Conservation (phyloP, 1,284 basidiomycete species). For the Schizopora paradoxa region DNA sequence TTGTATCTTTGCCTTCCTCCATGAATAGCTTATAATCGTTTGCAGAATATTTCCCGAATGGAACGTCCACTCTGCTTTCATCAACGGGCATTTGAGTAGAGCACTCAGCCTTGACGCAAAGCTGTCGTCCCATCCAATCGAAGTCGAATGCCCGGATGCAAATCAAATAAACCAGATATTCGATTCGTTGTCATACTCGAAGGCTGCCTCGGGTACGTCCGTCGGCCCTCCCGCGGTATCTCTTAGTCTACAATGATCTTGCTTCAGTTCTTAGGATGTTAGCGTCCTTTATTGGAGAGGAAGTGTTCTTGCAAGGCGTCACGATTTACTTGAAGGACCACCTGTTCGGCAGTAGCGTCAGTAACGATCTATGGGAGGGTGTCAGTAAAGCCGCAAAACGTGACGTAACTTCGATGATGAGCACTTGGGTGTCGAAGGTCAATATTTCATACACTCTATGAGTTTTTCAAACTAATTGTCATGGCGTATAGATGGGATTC, state of each 20-base stretch:
- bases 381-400: constrained; percentile 73
- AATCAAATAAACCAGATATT: constrained; percentile 90
- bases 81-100: constrained; percentile 49
- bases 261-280: constrained; percentile 86
- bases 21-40: constrained; percentile 7
- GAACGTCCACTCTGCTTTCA: constrained; percentile 68
- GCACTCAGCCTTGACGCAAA: constrained; percentile 86
- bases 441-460: constrained; percentile 22
- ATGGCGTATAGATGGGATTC: constrained; percentile 66
- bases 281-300: constrained; percentile 84
- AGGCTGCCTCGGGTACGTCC: constrained; percentile 69
- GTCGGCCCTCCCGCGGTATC: background rate
- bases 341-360: constrained; percentile 80
- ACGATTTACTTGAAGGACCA: constrained; percentile 90
- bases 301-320: constrained; percentile 82
- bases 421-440: constrained; percentile 88
- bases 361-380: constrained; percentile 87
- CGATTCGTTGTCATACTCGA: constrained; percentile 81
- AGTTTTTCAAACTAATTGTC: background rate
- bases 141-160: constrained; percentile 87
- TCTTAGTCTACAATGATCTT: too few relatives aligned
- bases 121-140: constrained; percentile 91
- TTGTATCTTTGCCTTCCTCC: too few relatives aligned
- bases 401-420: constrained; percentile 82
- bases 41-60: constrained; percentile 74